Base-by-base conservation (phyloP, 2,329 filamentous ascomycete species). In the Neocucurbitaria cava region DNA sequence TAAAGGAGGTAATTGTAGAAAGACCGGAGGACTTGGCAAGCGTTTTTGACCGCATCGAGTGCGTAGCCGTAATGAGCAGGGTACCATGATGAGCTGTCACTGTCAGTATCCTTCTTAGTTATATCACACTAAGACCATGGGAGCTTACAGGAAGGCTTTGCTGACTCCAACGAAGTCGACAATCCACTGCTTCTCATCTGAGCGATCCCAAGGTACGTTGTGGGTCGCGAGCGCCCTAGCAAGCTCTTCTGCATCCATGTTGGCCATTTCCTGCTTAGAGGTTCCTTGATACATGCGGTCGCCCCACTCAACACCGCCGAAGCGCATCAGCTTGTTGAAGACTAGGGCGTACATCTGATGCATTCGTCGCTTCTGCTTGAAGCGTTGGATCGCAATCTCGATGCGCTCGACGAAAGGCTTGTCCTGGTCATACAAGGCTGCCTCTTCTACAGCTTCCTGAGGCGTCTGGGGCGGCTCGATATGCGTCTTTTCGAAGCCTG, bases 1-100 rank as follows among this genome's bases (percentile, higher is more conserved):
- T 89, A 85, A 9, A 93, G 81, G 0, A 98, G 81, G 63, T 97
- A 99, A 61, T 91, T 90, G 59, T 96, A 85, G 70, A 98, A 98
- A 70, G 95, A 96, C 55, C 86, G 85, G 36, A 97, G 81, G 0
- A 96, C 85, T 30, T 84, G 82, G 18, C 88, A 85, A 3, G 86
- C 87, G 6, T 82, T 75, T n/a, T 83, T 77, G 57, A 92, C 65
- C 18, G 69, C 82, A 11, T 82, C 76, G 0, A 77, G 71, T 15
- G 81, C 70, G 4, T 77, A 80, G 11, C 87, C 83, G 44, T 85
- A 84, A 17, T 84, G 81, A 33, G 85, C 84, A 33, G 85, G 68
- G 39, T 70, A 78, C 23, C 78, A 78, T 0, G 85, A 82, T 5
- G 90, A 82, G 38, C 81, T 82, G 5, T 81, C 85, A 6, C 13